Conservation (phyloP, 129 eudicot species). For the Centrapalus pauciflorus region DNA sequence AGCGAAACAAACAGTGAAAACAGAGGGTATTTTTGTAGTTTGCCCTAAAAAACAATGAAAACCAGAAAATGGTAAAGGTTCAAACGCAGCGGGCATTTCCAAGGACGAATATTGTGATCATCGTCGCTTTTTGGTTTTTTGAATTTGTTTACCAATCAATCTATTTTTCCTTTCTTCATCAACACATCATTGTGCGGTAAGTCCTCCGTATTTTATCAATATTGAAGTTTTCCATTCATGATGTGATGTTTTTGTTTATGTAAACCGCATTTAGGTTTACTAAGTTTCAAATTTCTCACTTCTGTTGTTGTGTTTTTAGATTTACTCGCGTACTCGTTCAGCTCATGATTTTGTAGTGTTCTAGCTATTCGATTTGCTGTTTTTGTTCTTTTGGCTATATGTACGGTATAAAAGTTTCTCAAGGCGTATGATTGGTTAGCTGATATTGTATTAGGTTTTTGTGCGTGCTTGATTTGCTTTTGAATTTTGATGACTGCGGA, state of each 20-base stretch:
- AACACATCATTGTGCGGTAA: background rate
- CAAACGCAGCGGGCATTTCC: conserved; percentile 13
- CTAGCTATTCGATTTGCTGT: background rate
- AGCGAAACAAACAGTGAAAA: background rate
- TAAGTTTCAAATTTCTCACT: background rate
- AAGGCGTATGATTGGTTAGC: background rate
- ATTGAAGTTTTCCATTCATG: background rate
- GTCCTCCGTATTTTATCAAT: background rate
- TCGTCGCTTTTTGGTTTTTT: conserved; percentile 10
- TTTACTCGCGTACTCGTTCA: background rate
- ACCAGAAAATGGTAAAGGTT: conserved; percentile 10
- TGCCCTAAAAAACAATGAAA: conserved; percentile 22
- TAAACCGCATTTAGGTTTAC: conserved; percentile 1
- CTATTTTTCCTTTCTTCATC: background rate
- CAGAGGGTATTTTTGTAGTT: conserved; percentile 16
- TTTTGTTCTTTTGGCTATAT: background rate
- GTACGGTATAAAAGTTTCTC: background rate
- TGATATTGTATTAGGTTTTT: background rate
- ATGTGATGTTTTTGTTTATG: background rate
- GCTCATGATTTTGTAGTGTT: background rate
- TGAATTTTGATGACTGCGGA: background rate
- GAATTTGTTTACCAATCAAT: background rate
- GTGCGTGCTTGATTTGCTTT: background rate
- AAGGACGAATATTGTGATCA: conserved; percentile 21
- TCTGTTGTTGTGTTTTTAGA: background rate